phyloP scores from a whole-genome alignment of 352 stramenopile species.

The Phytopythium ostracodes region DNA sequence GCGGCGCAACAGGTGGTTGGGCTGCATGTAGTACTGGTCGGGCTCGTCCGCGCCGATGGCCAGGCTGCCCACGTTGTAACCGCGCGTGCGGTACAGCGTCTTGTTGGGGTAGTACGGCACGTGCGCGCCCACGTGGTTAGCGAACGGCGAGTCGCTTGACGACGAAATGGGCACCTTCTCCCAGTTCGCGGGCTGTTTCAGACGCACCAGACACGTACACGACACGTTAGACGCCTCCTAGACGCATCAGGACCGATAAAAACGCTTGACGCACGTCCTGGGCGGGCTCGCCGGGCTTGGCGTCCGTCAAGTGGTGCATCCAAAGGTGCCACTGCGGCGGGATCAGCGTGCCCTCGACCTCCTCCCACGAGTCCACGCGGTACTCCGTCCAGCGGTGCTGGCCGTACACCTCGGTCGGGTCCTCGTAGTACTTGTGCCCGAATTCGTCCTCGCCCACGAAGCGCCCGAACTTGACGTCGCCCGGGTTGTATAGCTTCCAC shows the following conservation, averaged over 20 bases:
- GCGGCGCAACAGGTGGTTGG: conserved; percentile 58
- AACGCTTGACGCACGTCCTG: conserved; percentile 42
- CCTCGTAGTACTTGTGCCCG: conserved; percentile 87
- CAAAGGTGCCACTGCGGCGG: conserved; percentile 83
- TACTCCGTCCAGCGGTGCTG: conserved; percentile 86
- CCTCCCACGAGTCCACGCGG: conserved; percentile 71
- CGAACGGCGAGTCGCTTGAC: conserved; percentile 63
- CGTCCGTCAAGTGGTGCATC: conserved; percentile 82
- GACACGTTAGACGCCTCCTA: neutral
- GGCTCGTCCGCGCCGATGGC: conserved; percentile 52
- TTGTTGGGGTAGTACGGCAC: conserved; percentile 76
- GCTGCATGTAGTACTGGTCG: conserved; percentile 85
- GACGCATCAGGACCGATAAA: neutral
- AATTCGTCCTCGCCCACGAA: conserved; percentile 79
- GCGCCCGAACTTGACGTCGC: conserved; percentile 86
- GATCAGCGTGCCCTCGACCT: conserved; percentile 77
- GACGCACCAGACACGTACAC: neutral
- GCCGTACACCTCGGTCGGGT: conserved; percentile 66
- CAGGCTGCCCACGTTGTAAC: conserved; percentile 77
- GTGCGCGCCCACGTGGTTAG: conserved; percentile 57
- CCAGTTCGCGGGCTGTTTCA: conserved; percentile 58
- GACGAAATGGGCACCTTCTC: conserved; percentile 47
- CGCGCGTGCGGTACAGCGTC: conserved; percentile 71
- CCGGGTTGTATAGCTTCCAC: conserved; percentile 88
- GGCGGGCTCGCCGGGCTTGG: conserved; percentile 41